Evolutionary conservation across 306 rosid species (phyloP).

Genomic region (Cucurbita argyrosperma): DNA sequence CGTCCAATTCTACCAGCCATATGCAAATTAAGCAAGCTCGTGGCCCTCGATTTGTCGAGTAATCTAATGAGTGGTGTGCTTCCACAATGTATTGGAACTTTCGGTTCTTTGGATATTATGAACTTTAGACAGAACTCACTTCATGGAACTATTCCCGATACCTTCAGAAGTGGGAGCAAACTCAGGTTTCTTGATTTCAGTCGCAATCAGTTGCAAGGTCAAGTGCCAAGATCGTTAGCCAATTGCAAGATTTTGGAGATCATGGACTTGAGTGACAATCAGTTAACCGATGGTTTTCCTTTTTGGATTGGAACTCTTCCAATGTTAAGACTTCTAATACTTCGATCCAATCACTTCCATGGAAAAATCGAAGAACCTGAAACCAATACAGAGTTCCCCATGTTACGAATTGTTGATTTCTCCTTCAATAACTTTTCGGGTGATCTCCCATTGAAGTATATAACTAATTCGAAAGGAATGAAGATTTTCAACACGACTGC

Average conservation of each 20-base stretch:
- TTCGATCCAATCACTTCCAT: conserved; percentile 6
- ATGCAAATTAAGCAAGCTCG: conserved; percentile 4
- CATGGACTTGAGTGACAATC: conserved; percentile 8
- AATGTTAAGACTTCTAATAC: not conserved
- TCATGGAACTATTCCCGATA: not conserved
- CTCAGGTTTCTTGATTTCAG: conserved; percentile 11
- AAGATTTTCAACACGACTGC: not conserved
- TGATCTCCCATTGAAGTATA: not conserved
- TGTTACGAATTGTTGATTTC: conserved; percentile 7
- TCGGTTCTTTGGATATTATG: not conserved
- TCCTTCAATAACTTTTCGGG: conserved; percentile 7
- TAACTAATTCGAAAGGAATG: conserved; percentile 4
- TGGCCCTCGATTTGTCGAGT: not conserved
- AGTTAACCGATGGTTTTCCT: conserved; percentile 9
- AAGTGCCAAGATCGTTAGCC: conserved; percentile 7
- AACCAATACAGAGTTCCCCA: not conserved
- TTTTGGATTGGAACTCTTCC: conserved; percentile 9
- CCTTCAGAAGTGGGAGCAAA: not conserved
- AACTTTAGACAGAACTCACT: not conserved
- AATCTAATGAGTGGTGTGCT: conserved; percentile 10
- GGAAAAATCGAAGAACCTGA: conserved; percentile 8
- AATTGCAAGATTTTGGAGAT: conserved; percentile 5
- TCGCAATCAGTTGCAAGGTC: conserved; percentile 10
- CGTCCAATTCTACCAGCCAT: not conserved
- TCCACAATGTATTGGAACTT: conserved; percentile 8